Evolutionary conservation across 306 rosid species (phyloP).

Genomic region (Gastrolobium bilobum): DNA sequence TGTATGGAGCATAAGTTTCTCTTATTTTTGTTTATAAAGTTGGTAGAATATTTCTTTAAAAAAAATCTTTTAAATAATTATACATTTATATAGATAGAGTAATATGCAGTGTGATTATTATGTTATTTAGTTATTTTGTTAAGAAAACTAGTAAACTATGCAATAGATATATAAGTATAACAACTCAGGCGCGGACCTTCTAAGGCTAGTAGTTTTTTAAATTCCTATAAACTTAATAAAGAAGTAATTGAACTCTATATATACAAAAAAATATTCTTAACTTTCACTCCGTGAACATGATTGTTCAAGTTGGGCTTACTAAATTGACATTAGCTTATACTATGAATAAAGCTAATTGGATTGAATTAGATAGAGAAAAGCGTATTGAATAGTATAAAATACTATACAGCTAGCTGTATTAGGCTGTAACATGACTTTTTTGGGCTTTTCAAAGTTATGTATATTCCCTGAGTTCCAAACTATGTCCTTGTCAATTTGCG

Average conservation of each 20-base stretch:
- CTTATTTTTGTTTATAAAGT: too few species aligned
- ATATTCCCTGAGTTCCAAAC: conserved; percentile 36
- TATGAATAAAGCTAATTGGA: not conserved
- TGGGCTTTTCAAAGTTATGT: conserved; percentile 26
- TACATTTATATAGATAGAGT: too few species aligned
- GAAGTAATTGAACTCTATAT: not conserved
- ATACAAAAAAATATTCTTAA: not conserved
- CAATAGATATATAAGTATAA: too few species aligned
- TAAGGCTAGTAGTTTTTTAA: not conserved
- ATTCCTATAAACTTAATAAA: not conserved
- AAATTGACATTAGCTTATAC: conserved; percentile 1
- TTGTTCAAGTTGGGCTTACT: conserved; percentile 42
- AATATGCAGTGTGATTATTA: too few species aligned
- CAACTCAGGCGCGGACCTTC: too few species aligned
- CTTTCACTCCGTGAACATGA: not conserved
- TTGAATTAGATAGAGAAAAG: conserved; percentile 8
- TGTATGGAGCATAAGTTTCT: not conserved
- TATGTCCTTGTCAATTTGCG: conserved; percentile 11
- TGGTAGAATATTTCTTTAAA: too few species aligned
- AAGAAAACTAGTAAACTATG: too few species aligned
- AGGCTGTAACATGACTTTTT: conserved; percentile 44
- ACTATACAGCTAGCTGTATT: conserved; percentile 44
- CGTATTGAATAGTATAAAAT: not conserved
- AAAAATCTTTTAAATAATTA: too few species aligned
- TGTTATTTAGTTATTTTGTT: too few species aligned